phyloP scores from a whole-genome alignment of 2,329 filamentous ascomycete genomes.

The Epichloe sibirici region DNA sequence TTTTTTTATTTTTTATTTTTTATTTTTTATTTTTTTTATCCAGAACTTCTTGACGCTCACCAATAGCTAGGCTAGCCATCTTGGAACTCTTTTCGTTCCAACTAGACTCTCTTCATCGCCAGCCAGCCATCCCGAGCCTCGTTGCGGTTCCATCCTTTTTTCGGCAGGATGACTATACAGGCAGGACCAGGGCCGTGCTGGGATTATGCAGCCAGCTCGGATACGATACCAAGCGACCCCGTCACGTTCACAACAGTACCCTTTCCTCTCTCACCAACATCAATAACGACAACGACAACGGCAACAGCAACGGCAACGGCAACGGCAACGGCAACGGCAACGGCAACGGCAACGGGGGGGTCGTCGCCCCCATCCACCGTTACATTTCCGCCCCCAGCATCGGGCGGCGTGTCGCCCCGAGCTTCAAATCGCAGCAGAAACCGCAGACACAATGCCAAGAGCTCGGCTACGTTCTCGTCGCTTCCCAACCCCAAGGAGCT shows the following conservation, averaged over 20 bases:
- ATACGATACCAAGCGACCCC: background rate
- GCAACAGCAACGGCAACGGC: too few species aligned
- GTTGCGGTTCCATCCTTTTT: background rate
- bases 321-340: too few species aligned
- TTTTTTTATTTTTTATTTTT: too few species aligned
- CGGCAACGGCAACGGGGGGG: too few species aligned
- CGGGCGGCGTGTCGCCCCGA: background rate
- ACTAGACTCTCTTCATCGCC: background rate
- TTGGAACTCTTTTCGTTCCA: too few species aligned
- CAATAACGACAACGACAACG: background rate
- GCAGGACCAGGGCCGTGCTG: background rate
- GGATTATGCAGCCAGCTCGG: background rate
- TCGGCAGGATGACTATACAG: background rate
- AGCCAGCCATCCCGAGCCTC: background rate
- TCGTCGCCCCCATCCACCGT: background rate
- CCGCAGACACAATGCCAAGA: background rate
- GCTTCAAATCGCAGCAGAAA: background rate
- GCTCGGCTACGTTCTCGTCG: background rate
- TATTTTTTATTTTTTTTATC: too few species aligned
- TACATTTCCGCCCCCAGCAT: background rate
- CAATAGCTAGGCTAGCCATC: background rate
- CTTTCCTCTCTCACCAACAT: slow-evolving; percentile 3
- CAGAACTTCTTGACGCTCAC: background rate
- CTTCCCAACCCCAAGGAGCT: slow-evolving; percentile 5
- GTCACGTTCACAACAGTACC: background rate